Base-by-base conservation (phyloP, 2,329 filamentous ascomycete species). In the Aureobasidium leucospermi region DNA sequence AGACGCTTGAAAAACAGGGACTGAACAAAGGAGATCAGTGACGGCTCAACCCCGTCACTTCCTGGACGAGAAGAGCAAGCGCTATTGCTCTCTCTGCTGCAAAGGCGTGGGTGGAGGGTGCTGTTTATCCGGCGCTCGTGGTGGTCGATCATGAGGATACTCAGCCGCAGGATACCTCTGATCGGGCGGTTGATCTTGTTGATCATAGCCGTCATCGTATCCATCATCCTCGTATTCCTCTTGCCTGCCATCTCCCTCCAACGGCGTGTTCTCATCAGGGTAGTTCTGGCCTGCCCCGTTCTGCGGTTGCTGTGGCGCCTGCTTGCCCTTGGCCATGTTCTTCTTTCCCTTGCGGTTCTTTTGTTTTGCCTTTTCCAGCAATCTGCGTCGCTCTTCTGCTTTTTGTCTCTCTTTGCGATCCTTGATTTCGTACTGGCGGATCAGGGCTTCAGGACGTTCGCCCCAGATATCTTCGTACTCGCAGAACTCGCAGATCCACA, bases 401-500 rank as follows among this genome's bases (percentile, higher is more conserved):
- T 92, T 85, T 67, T 90, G 89, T 51, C 90, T 86, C 70, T 90
- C 86, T 62, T 88, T 87, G 38, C 90, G 86, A 69, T 96, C 94
- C 72, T 96, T 96, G 70, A 93, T 89, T 75, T 99, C 94, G 70
- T 97, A 99, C 63, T 91, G 85, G 42, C 89, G 84, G 63, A 97
- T 95, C 58, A 99, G 76, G 52, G 90, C 90, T 66, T 84, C 82
- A 0, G 94, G 94, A 2, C 89, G 89, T 56, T 81, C 81, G n/a
- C 93, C 93, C 71, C 96, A 97, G 52, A 99, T 96, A 56, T 85
- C 85, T 74, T 97, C 93, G 70, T 96, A 99, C 73, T 99, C 94
- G 77, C 94, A 99, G 71, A 97, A 97, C 69, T 96, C 90, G 75
- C 94, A 99, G 48, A 97, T 91, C 89, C 92, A 97, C 53, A 91